Base-by-base conservation (phyloP, 805 yeast genomes). In the Candida insectalens region DNA sequence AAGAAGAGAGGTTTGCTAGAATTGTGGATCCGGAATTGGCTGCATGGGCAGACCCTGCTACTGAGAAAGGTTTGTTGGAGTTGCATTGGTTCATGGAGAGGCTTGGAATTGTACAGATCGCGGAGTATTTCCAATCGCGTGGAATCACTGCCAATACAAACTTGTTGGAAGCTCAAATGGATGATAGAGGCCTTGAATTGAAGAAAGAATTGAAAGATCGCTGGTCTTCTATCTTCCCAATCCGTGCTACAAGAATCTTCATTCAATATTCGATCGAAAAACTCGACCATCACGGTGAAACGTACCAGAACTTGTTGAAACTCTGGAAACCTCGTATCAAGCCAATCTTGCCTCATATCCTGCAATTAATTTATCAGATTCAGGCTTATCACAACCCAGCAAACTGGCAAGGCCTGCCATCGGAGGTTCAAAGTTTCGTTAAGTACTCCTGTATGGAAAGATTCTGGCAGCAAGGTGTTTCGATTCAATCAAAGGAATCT, bases 31-130 rank as follows among this genome's bases (percentile, higher is more conserved):
- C 96, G 0, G 96, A 92, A 43, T 63, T 94, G 32, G 60, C 70
- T 9, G 88, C 95, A 0, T 92, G 99, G 99, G 78, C 89, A 1
- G 87, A 88, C 30, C 89, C 87, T 15, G 77, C 74, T 8, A 89
- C 96, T 0, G 87, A 84, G 41, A 85, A 85, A 50, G 96, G 96
- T 0, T 62, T 92, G 19, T 64, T 78, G 49, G 94, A 89, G 50
- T 65, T 94, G 29, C 95, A 85, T 40, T 92, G 97, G 97, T 92
- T 92, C 47, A 89, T 92, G 97, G 97, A 88, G 57, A 71, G 96
- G 47, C 69, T 94, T 33, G 98, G 98, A 3, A 84, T 92, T 36
- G 97, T 87, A 3, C 77, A 77, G 51, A 94, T 92, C 49, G 95
- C 96, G 0, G 81, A 81, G 38, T 92, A 92, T 51, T 92, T 94